phyloP scores from a whole-genome alignment of 2,329 filamentous ascomycete genomes.

The Ambrosiella xylebori region DNA sequence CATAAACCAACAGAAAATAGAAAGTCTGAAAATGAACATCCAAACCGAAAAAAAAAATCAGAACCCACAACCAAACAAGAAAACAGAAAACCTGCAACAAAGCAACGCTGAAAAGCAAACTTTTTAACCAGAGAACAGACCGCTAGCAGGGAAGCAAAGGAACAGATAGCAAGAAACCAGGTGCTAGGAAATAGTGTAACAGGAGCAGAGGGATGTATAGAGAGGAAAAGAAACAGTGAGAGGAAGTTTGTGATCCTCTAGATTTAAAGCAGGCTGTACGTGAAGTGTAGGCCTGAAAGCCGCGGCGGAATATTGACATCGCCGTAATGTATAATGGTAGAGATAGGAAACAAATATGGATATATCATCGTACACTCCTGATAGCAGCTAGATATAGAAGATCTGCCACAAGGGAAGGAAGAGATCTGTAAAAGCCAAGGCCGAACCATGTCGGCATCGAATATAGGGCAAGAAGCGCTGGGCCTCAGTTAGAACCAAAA shows the following conservation, averaged over 20 bases:
- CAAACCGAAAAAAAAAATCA: not conserved
- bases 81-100: conserved; percentile 8
- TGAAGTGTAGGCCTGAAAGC: not conserved
- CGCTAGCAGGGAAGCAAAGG: conserved; percentile 1
- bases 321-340: not conserved
- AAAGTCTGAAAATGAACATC: not conserved
- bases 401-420: not conserved
- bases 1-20: not conserved
- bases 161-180: conserved; percentile 1
- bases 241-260: not conserved
- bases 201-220: conserved; percentile 3
- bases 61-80: conserved; percentile 2
- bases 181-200: not conserved
- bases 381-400: not conserved
- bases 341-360: not conserved
- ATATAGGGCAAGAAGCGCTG: not conserved
- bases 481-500: conserved; percentile 5
- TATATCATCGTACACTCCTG: conserved; percentile 7
- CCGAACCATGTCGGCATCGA: not conserved
- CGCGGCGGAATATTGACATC: not conserved
- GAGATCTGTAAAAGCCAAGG: not conserved
- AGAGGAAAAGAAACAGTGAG: not conserved
- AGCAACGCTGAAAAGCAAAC: conserved; percentile 12
- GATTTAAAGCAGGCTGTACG: not conserved
- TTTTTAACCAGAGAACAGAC: conserved; percentile 10